Conservation (phyloP, 129 eudicot species). For the Sambucus nigra region DNA sequence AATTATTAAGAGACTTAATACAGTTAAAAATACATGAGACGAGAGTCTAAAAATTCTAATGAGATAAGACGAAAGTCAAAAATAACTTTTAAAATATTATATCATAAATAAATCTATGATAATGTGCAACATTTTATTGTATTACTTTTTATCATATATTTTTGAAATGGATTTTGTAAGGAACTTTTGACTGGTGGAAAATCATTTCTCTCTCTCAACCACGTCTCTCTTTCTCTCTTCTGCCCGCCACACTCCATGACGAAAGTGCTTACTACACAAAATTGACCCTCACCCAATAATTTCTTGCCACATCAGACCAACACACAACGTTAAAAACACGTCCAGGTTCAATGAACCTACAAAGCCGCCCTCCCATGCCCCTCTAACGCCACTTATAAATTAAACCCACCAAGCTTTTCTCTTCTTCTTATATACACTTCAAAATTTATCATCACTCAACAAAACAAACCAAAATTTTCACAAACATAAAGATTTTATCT, state of each 20-base stretch:
- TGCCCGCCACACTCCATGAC: slow-evolving; percentile 35
- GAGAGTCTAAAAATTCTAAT: too few species aligned
- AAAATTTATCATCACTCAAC: slow-evolving; percentile 10
- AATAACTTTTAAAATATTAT: too few species aligned
- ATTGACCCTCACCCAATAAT: slow-evolving; percentile 15
- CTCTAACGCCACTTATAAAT: background rate
- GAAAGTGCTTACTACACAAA: slow-evolving; percentile 25
- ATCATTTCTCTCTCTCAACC: background rate
- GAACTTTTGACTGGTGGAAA: slow-evolving; percentile 6
- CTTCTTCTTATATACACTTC: background rate
- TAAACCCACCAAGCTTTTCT: slow-evolving; percentile 14
- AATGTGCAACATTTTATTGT: too few species aligned
- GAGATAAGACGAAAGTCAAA: too few species aligned
- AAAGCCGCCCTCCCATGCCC: slow-evolving; percentile 14
- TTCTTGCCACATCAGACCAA: slow-evolving; percentile 26
- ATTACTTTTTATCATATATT: too few species aligned
- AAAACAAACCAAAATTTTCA: background rate
- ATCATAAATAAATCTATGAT: too few species aligned
- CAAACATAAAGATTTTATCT: background rate
- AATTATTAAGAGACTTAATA: too few species aligned
- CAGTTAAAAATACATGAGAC: too few species aligned
- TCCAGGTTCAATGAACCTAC: slow-evolving; percentile 89
- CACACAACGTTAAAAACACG: slow-evolving; percentile 22
- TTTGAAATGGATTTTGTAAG: too few species aligned
- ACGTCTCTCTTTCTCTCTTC: slow-evolving; percentile 6